A percentile compares a stretch with the other conserved stretches of the same genome.
phyloP scores from a whole-genome alignment of 768 basidiomycete species.

The Cystobasidium ongulense region DNA sequence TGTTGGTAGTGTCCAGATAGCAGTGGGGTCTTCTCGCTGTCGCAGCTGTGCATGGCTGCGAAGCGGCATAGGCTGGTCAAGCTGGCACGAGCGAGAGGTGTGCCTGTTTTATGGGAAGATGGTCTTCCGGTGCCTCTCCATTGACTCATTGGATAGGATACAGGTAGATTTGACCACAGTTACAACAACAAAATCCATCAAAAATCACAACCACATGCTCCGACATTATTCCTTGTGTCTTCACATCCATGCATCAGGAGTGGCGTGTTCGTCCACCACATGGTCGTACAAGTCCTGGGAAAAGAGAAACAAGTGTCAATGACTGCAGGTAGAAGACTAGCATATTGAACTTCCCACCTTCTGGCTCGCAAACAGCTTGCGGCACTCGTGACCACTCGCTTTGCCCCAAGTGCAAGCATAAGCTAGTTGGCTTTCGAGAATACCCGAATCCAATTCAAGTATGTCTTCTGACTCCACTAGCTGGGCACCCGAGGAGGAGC shows the following conservation, averaged over 20 bases:
- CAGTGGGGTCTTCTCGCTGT: background rate
- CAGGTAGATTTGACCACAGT: too few relatives aligned
- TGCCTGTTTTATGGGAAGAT: too few relatives aligned
- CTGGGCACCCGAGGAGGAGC: background rate
- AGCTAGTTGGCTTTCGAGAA: constrained; percentile 3
- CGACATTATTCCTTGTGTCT: background rate
- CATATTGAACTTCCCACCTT: background rate
- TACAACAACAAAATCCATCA: background rate
- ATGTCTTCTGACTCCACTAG: background rate
- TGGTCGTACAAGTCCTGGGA: background rate
- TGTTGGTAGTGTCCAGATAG: background rate
- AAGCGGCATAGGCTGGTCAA: too few relatives aligned
- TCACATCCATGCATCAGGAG: background rate
- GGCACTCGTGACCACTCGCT: background rate
- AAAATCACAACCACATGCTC: background rate
- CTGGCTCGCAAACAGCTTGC: background rate
- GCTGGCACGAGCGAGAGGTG: too few relatives aligned
- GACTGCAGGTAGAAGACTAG: background rate
- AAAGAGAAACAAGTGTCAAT: background rate
- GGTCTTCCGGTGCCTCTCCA: too few relatives aligned
- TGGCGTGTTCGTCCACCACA: background rate
- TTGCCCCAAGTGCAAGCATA: background rate
- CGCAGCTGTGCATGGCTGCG: background rate
- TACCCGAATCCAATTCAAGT: constrained; percentile 6
- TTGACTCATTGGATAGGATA: too few relatives aligned